Evolutionary conservation across 768 basidiomycete species (phyloP).

Genomic region (Mycena maculata): DNA sequence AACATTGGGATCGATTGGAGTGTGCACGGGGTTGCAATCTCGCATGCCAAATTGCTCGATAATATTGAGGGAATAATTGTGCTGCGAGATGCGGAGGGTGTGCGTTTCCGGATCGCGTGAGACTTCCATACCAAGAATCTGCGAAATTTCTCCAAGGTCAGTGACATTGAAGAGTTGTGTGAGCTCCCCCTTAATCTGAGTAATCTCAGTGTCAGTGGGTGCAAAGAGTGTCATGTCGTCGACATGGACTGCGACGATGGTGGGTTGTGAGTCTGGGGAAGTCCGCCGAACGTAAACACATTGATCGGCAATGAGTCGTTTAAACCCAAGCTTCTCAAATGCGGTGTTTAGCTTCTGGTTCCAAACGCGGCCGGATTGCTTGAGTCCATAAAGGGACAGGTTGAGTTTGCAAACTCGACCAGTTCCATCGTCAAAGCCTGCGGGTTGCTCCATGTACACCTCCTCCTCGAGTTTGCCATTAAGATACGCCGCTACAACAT

Average conservation of each 20-base stretch:
- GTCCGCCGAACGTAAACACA: constrained; percentile 3
- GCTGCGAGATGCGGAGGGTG: neutral
- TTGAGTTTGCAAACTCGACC: neutral
- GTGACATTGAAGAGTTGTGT: neutral
- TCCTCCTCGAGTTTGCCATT: too few species aligned
- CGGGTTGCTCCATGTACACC: too few species aligned
- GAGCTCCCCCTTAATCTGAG: neutral
- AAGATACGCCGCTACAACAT: too few species aligned
- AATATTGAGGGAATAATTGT: neutral
- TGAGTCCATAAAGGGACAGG: neutral
- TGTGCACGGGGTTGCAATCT: constrained; percentile 5
- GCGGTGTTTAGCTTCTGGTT: neutral
- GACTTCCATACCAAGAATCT: constrained; percentile 9
- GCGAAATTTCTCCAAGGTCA: neutral
- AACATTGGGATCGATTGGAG: constrained; percentile 12
- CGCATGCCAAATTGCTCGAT: constrained; percentile 5
- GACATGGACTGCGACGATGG: neutral
- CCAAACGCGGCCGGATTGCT: neutral
- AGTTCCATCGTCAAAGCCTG: too few species aligned
- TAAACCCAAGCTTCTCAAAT: neutral
- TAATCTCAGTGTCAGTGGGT: neutral
- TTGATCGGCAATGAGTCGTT: neutral
- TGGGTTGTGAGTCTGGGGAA: neutral
- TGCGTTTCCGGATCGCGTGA: neutral
- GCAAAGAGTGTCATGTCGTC: neutral